phyloP scores from a whole-genome alignment of 2,329 filamentous ascomycete species.

The Pseudocercospora fijiensis region DNA sequence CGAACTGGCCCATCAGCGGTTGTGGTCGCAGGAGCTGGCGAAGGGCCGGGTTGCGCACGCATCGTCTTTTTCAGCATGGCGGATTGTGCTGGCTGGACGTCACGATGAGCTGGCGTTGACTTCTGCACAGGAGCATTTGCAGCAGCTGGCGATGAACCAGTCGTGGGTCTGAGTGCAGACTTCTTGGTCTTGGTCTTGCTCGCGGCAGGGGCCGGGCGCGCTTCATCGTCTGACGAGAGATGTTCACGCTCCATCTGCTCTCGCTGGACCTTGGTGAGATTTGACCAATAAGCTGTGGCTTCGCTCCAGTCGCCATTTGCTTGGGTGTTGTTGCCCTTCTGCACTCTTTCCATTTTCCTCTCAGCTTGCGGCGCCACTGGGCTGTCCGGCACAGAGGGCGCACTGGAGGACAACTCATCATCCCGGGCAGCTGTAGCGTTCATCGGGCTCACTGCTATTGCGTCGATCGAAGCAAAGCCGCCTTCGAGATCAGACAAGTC shows the following conservation, averaged over 20 bases:
- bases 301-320: slow-evolving; percentile 61
- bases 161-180: slow-evolving; percentile 33
- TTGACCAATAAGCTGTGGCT: slow-evolving; percentile 69
- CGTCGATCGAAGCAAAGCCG: slow-evolving; percentile 71
- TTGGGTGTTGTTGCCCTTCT: background rate
- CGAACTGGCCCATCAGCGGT: slow-evolving; percentile 29
- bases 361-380: slow-evolving; percentile 25
- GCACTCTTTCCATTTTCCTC: slow-evolving; percentile 12
- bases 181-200: slow-evolving; percentile 46
- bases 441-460: slow-evolving; percentile 63
- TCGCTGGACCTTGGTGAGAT: slow-evolving; percentile 62
- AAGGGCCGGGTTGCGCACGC: slow-evolving; percentile 28
- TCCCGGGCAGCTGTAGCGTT: background rate
- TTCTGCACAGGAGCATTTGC: slow-evolving; percentile 11
- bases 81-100: slow-evolving; percentile 39
- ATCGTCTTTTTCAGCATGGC: slow-evolving; percentile 45
- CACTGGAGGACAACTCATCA: background rate
- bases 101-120: slow-evolving; percentile 18
- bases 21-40: slow-evolving; percentile 23
- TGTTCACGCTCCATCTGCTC: slow-evolving; percentile 60
- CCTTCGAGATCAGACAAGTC: slow-evolving; percentile 65
- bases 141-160: slow-evolving; percentile 7
- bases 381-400: slow-evolving; percentile 30
- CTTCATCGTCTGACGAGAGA: slow-evolving; percentile 34
- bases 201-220: slow-evolving; percentile 34